phyloP scores from a whole-genome alignment of 805 yeast species.

The Ogataea nakhonphanomensis region DNA sequence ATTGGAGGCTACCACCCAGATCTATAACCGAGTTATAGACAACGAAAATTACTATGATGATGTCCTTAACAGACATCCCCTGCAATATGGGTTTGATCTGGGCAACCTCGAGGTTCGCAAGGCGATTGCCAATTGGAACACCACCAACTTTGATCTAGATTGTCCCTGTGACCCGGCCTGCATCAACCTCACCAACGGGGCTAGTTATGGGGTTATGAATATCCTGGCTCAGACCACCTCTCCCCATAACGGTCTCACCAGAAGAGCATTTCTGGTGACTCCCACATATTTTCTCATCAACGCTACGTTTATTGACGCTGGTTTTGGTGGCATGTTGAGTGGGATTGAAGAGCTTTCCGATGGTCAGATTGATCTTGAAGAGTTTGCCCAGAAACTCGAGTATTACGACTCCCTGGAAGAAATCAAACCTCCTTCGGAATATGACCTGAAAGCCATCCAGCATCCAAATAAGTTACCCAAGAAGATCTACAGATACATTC shows the following conservation, averaged over 20 bases:
- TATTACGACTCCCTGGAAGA: conserved; percentile 35
- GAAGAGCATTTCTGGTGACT: conserved; percentile 68
- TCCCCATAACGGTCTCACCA: conserved; percentile 57
- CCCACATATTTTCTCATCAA: conserved; percentile 84
- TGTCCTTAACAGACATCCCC: conserved; percentile 49
- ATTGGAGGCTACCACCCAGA: conserved; percentile 48
- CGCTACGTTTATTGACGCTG: conserved; percentile 71
- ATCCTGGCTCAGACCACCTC: conserved; percentile 61
- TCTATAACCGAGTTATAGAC: conserved; percentile 39
- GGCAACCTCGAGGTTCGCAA: conserved; percentile 66
- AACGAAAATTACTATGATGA: conserved; percentile 45
- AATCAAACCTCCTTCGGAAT: conserved; percentile 17
- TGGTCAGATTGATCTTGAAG: conserved; percentile 47
- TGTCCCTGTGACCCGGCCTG: conserved; percentile 41
- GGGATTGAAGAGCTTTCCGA: conserved; percentile 60
- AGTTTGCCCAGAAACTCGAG: conserved; percentile 45
- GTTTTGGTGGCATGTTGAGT: conserved; percentile 61
- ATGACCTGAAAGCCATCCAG: conserved; percentile 28
- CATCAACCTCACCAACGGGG: conserved; percentile 74
- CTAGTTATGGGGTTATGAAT: conserved; percentile 76
- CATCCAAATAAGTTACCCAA: conserved; percentile 42
- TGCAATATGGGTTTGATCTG: conserved; percentile 74
- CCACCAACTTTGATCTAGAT: conserved; percentile 35
- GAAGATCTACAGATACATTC: conserved; percentile 61
- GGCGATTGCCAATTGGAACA: conserved; percentile 52